Base-by-base conservation (phyloP, 108 stramenopile genomes). In the Parietichytrium sp. region DNA sequence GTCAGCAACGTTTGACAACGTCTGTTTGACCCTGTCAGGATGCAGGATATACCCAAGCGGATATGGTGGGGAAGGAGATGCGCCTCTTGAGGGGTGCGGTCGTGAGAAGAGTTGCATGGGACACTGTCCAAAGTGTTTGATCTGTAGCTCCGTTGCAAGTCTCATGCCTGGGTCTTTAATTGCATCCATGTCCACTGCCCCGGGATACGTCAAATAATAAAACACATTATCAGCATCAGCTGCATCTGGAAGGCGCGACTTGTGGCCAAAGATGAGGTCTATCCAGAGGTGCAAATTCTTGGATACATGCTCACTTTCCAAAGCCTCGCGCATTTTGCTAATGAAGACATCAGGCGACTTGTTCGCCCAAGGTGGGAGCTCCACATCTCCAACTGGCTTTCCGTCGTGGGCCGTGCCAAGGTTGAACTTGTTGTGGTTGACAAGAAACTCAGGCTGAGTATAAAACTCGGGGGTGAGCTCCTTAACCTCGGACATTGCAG, bases 161-260 rank as follows among this genome's bases (percentile, higher is more conserved):
- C 96, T 82, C 80, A 95, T 93, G 36, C 93, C 90, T 29, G 90
- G 88, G 80, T 97, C 95, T 4, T 87, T 85, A 82, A 99, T 95
- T 4, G 90, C 84, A 47, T 96, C 94, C 23, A 95, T 79, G 84
- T 99, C 96, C 30, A 99, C 95, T 78, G 95, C 92, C 26, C 97
- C 97, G 81, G 95, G 95, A 85, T 99, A 99, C 8, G 96, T 99
- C 29, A 98, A 91, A 85, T 98, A 95, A 31, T 96, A 96, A 89
- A 97, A 99, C 3, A 92, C 93, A 83, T 99, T 99, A 61, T 93
- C 79, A 16, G 92, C 82, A 13, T 84, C 79, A 0, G 94, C 92
- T n/a, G 95, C 95, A 79, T 95, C 93, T 30, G 84, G 84, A 16
- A 94, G 93, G 33, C 94, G 88, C 83, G 95, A 94, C 82, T 96